These are phyloP conservation scores for Plantago coronopus DNA, from an alignment of 305 asterid genomes.

Conservation along the genomic window DNA sequence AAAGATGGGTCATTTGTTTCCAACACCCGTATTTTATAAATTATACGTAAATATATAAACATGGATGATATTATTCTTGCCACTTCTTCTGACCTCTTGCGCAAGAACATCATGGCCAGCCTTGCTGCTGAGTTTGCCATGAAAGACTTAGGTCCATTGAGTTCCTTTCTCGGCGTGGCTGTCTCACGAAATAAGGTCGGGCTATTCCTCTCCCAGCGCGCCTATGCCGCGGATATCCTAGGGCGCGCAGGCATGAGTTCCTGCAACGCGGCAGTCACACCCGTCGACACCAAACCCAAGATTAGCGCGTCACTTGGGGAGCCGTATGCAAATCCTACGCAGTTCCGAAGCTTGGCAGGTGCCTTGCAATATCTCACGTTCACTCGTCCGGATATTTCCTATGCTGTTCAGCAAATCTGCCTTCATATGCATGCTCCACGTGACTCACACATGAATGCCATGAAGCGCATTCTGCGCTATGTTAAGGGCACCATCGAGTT, in stretches of 20 bases:
- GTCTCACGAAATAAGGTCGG: conserved; percentile 3
- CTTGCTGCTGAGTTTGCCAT: conserved; percentile 15
- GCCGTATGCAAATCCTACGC: neutral
- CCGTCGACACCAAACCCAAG: neutral
- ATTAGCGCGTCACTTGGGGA: neutral
- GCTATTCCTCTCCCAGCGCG: neutral
- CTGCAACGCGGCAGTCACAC: neutral
- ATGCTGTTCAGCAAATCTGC: neutral
- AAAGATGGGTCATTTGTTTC: too few relatives aligned
- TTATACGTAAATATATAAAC: too few relatives aligned
- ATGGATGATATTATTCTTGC: too few relatives aligned
- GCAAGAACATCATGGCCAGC: neutral
- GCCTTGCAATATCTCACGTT: too few relatives aligned
- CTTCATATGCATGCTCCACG: conserved; percentile 18
- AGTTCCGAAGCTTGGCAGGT: neutral
- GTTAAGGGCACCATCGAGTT: neutral
- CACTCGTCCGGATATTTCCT: too few relatives aligned
- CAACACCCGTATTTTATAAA: too few relatives aligned
- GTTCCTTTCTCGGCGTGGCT: conserved; percentile 2
- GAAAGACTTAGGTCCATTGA: conserved; percentile 6
- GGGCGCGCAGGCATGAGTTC: neutral
- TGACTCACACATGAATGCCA: neutral
- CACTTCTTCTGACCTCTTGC: too few relatives aligned
- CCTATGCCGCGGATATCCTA: neutral
- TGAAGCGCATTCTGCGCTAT: conserved; percentile 12